Evolutionary conservation across 352 stramenopile species (phyloP).

Genomic region (Phytophthora megakarya): DNA sequence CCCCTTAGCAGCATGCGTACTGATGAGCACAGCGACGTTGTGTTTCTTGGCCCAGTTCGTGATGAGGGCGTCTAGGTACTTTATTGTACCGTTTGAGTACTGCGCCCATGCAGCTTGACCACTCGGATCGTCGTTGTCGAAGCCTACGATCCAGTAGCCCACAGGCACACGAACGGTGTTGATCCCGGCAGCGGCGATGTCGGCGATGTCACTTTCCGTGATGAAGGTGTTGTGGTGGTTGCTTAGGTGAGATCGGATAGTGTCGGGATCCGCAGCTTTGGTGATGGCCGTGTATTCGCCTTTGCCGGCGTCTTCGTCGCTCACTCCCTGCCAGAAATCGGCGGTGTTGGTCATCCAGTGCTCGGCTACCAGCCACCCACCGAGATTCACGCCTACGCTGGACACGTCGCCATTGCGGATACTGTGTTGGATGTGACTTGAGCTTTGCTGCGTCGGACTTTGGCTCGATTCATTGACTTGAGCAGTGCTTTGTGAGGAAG

Average conservation of each 20-base stretch:
- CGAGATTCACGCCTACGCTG: constrained; percentile 72
- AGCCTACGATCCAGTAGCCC: constrained; percentile 83
- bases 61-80: constrained; percentile 57
- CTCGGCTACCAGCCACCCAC: constrained; percentile 74
- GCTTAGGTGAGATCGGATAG: constrained; percentile 47
- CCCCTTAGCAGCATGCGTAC: constrained; percentile 74
- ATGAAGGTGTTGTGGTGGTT: constrained; percentile 70
- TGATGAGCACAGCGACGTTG: constrained; percentile 65
- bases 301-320: constrained; percentile 27
- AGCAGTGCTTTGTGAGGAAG: constrained; percentile 1
- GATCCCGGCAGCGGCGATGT: constrained; percentile 58
- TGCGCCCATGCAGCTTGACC: constrained; percentile 43
- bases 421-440: constrained; percentile 55
- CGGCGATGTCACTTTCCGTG: constrained; percentile 66
- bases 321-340: constrained; percentile 62
- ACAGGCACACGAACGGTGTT: constrained; percentile 82
- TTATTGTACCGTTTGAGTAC: constrained; percentile 44
- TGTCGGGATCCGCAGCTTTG: constrained; percentile 35
- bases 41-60: constrained; percentile 45
- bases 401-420: constrained; percentile 59
- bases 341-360: constrained; percentile 73
- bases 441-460: constrained; percentile 4
- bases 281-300: constrained; percentile 76
- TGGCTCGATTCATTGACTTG: not conserved
- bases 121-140: constrained; percentile 54